Conservation (phyloP, 495 filamentous ascomycete genomes). For the Daldinia caldariorum region DNA sequence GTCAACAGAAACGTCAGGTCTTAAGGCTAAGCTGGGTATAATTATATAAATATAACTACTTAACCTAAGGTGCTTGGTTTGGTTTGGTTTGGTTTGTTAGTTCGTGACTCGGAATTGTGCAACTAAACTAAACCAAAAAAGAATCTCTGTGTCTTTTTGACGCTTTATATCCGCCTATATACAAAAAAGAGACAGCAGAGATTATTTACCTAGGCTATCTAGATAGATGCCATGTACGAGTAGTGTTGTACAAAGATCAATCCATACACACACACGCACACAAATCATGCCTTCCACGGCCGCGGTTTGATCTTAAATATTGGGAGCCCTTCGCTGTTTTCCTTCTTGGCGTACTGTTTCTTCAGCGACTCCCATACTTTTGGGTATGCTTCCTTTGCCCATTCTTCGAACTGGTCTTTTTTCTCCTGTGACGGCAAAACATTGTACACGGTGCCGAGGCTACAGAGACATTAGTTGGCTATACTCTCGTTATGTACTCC, state of each 20-base stretch:
- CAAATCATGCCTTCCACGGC: slow-evolving; percentile 53
- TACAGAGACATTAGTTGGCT: slow-evolving; percentile 47
- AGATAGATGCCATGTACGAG: slow-evolving; percentile 29
- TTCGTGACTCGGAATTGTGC: slow-evolving; percentile 22
- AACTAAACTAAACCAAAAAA: not conserved
- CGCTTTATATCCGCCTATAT: slow-evolving; percentile 35
- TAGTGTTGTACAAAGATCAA: slow-evolving; percentile 48
- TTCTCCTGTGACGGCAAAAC: slow-evolving; percentile 66
- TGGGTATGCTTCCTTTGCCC: slow-evolving; percentile 73
- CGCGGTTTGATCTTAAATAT: slow-evolving; percentile 55
- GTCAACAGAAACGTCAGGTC: slow-evolving; percentile 12
- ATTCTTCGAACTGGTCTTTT: slow-evolving; percentile 75
- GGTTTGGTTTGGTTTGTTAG: slow-evolving; percentile 10
- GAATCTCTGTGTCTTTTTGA: not conserved
- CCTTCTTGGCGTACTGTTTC: slow-evolving; percentile 51
- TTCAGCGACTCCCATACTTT: slow-evolving; percentile 72
- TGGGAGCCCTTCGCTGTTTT: slow-evolving; percentile 50
- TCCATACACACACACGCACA: slow-evolving; percentile 21
- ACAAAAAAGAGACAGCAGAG: slow-evolving; percentile 41
- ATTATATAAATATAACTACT: no score
- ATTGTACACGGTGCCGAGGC: slow-evolving; percentile 78
- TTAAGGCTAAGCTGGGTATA: no score
- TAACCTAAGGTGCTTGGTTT: no score
- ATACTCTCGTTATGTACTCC: not conserved
- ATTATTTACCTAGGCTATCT: slow-evolving; percentile 12